Percentiles rank a stretch among this genome's conserved stretches.
Evolutionary conservation across 176 grass and related monocot species (phyloP).

Genomic region (Neostapfia colusana): DNA sequence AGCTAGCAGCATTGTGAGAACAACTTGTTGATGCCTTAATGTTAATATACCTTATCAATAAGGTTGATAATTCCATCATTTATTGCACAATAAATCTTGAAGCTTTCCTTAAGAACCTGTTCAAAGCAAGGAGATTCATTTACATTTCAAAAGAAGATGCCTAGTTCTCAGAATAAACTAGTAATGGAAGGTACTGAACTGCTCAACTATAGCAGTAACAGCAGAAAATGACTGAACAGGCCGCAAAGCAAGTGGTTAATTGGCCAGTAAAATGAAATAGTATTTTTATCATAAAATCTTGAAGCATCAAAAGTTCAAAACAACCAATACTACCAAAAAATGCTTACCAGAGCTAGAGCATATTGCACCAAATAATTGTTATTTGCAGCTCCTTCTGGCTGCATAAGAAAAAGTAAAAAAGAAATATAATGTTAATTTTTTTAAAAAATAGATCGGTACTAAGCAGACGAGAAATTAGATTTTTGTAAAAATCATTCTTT

Average conservation of each 20-base stretch:
- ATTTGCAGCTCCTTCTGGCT: conserved; percentile 83
- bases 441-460: conserved; percentile 7
- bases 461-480: background rate
- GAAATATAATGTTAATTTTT: conserved; percentile 13
- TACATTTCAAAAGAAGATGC: conserved; percentile 16
- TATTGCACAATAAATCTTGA: conserved; percentile 96
- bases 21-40: background rate
- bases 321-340: background rate
- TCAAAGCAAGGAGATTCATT: conserved; percentile 6
- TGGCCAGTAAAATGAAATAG: background rate
- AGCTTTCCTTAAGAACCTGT: conserved; percentile 97
- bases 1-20: conserved; percentile 40
- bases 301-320: conserved; percentile 19
- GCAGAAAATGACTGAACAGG: conserved; percentile 7
- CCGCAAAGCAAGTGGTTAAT: conserved; percentile 5
- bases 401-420: conserved; percentile 35
- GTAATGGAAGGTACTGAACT: background rate
- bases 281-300: conserved; percentile 4
- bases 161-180: conserved; percentile 8
- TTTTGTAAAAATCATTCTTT: background rate
- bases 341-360: conserved; percentile 75
- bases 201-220: background rate
- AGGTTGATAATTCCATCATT: conserved; percentile 99
- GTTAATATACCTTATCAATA: conserved; percentile 79
- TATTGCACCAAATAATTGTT: conserved; percentile 90